A percentile compares a stretch with the other conserved stretches of the same genome.
Evolutionary conservation across 441 rosid species (phyloP).

Genomic region (Populus hybrid): DNA sequence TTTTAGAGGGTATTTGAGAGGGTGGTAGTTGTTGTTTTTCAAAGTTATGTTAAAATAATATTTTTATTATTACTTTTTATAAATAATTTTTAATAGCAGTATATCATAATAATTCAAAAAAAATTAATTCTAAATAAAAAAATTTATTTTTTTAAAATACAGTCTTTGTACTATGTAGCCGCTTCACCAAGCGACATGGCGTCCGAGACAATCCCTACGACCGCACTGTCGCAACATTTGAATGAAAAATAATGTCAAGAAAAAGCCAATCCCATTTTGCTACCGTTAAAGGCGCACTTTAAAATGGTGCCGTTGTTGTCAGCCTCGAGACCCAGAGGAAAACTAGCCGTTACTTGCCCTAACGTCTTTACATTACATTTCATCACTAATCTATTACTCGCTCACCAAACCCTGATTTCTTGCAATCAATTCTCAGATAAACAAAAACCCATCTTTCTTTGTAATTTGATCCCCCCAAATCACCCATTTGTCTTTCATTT

Average conservation of each 20-base stretch:
- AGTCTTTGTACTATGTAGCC: not conserved
- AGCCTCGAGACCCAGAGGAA: slow-evolving; percentile 11
- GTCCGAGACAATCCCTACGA: not conserved
- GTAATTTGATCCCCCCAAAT: too few relatives aligned
- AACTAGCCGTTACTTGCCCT: slow-evolving; percentile 43
- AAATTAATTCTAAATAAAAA: too few relatives aligned
- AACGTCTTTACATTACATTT: not conserved
- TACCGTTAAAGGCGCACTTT: slow-evolving; percentile 31
- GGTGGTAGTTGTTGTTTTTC: too few relatives aligned
- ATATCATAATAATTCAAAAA: too few relatives aligned
- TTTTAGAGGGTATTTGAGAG: too few relatives aligned
- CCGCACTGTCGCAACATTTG: not conserved
- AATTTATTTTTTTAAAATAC: too few relatives aligned
- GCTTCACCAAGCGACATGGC: not conserved
- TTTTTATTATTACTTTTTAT: too few relatives aligned
- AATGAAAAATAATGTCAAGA: not conserved
- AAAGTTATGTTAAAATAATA: too few relatives aligned
- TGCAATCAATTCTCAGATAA: not conserved
- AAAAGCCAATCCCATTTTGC: not conserved
- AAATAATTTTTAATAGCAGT: too few relatives aligned
- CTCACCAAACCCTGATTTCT: not conserved
- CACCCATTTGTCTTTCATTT: too few relatives aligned
- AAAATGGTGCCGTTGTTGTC: slow-evolving; percentile 22
- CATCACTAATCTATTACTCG: not conserved
- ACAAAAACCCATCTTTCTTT: not conserved